Percentiles rank a stretch among this genome's conserved stretches.
Conservation (phyloP, 345 rosid genomes). For the Erucastrum elatum region DNA sequence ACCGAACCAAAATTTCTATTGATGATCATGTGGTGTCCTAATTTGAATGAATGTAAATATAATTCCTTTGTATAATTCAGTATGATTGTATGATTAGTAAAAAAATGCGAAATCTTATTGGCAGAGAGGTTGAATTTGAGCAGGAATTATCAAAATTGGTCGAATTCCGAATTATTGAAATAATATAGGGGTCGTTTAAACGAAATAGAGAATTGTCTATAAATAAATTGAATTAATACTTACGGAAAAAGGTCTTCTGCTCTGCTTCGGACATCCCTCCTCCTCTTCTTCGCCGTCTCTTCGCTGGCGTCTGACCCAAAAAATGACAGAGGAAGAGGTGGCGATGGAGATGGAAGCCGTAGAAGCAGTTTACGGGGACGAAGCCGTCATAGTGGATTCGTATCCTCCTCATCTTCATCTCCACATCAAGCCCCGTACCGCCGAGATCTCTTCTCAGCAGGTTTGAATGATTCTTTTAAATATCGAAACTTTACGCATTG, state of each 20-base stretch:
- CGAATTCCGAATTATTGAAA: not conserved
- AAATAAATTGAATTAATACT: too few species aligned
- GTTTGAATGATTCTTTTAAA: slow-evolving; percentile 24
- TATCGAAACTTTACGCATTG: not conserved
- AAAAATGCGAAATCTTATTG: not conserved
- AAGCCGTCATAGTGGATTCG: slow-evolving; percentile 56
- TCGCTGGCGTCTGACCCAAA: not conserved
- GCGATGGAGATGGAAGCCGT: slow-evolving; percentile 77
- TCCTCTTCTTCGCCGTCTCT: not conserved
- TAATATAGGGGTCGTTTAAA: not conserved
- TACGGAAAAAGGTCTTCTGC: not conserved
- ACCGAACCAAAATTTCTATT: too few species aligned
- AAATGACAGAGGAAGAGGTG: slow-evolving; percentile 63
- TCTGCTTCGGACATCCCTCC: not conserved
- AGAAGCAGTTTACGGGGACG: slow-evolving; percentile 71
- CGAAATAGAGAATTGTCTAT: not conserved
- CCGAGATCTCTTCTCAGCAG: slow-evolving; percentile 91
- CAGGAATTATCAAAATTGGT: not conserved
- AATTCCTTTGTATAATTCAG: not conserved
- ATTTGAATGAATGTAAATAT: not conserved
- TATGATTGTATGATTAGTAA: not conserved
- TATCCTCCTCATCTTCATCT: slow-evolving; percentile 73
- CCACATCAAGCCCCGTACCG: slow-evolving; percentile 78
- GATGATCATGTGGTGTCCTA: not conserved
- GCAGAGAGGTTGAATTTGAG: not conserved